These are phyloP conservation scores for Aspergillus sp. DNA, from an alignment of 2,329 filamentous ascomycete genomes.

Conservation along the genomic window DNA sequence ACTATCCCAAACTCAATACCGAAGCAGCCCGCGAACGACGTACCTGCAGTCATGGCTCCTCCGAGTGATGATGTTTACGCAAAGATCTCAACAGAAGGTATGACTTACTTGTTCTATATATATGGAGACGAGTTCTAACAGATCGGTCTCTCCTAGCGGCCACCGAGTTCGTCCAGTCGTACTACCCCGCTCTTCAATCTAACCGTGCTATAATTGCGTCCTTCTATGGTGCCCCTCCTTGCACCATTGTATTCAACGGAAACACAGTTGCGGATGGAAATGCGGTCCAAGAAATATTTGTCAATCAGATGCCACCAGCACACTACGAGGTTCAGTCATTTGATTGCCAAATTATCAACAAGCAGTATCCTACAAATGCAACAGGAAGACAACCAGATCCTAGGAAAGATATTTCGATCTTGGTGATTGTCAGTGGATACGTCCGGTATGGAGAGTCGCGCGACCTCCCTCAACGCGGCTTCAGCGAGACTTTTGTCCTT, in stretches of 20 bases:
- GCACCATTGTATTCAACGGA: conserved; percentile 80
- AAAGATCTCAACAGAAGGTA: conserved; percentile 46
- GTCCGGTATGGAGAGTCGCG: conserved; percentile 66
- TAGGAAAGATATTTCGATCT: conserved; percentile 64
- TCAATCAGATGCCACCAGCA: conserved; percentile 60
- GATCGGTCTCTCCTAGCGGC: conserved; percentile 55
- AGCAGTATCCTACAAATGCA: conserved; percentile 61
- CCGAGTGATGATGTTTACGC: conserved; percentile 35
- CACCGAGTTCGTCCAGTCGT: conserved; percentile 68
- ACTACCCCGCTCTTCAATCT: conserved; percentile 72
- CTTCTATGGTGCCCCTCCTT: conserved; percentile 66
- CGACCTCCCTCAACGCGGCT: conserved; percentile 65
- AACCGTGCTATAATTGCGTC: conserved; percentile 56
- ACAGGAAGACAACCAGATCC: conserved; percentile 37
- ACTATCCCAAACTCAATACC: neutral
- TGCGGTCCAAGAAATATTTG: conserved; percentile 68
- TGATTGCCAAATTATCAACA: conserved; percentile 77
- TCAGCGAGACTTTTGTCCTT: conserved; percentile 78
- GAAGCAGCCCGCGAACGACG: neutral
- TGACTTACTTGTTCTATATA: neutral
- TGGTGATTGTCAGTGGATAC: conserved; percentile 71
- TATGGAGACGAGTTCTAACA: neutral
- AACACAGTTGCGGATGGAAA: conserved; percentile 61
- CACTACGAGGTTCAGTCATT: conserved; percentile 74
- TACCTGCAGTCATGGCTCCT: conserved; percentile 30